Evolutionary conservation across 164 flowering plant species (phyloP).

Genomic region (Pachysandra terminalis): DNA sequence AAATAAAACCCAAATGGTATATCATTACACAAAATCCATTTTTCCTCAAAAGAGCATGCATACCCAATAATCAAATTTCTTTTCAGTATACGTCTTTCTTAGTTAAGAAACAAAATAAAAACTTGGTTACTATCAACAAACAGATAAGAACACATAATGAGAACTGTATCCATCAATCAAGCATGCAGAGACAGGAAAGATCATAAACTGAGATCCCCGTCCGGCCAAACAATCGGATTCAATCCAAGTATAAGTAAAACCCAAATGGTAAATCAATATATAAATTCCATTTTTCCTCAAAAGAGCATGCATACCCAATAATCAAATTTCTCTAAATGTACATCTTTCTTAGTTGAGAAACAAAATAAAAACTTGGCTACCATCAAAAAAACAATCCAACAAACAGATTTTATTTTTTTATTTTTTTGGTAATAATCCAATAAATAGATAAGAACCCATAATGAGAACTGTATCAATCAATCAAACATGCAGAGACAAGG

Average conservation of each 20-base stretch:
- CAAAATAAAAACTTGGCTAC: constrained; percentile 8
- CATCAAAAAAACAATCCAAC: constrained; percentile 5
- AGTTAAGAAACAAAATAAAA: constrained; percentile 3
- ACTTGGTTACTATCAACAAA: constrained; percentile 7
- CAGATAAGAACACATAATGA: not conserved
- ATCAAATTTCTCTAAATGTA: not conserved
- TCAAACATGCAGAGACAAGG: not conserved
- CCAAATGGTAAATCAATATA: no score
- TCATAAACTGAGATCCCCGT: constrained; percentile 1
- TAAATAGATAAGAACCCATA: not conserved
- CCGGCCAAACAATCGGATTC: no score
- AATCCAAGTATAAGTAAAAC: no score
- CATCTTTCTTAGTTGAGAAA: not conserved
- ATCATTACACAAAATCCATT: no score
- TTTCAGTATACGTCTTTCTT: not conserved
- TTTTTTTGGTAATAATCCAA: constrained; percentile 6
- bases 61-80: not conserved
- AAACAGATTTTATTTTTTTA: no score
- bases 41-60: no score
- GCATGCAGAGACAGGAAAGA: not conserved
- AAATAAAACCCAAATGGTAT: no score
- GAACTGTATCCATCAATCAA: constrained; percentile 1
- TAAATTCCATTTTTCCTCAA: no score
- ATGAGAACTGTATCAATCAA: constrained; percentile 3
- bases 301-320: not conserved